phyloP scores from a whole-genome alignment of 164 flowering plant species.

The Malania oleifera region DNA sequence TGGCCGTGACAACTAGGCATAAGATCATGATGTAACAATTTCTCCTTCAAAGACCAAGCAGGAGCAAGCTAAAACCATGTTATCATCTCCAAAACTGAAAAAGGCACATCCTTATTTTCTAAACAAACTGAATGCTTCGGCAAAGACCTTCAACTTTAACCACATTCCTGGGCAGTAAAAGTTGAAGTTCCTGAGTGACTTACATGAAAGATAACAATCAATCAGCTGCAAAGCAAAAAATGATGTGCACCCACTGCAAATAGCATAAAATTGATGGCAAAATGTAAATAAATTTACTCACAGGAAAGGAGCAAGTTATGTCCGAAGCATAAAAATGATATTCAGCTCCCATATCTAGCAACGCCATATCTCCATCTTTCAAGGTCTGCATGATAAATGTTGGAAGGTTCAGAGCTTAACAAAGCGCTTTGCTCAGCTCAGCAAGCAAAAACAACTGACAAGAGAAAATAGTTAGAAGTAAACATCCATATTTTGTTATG shows the following conservation, averaged over 20 bases:
- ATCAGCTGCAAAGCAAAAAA: background rate
- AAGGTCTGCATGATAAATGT: constrained; percentile 44
- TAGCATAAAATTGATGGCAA: background rate
- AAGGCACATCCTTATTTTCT: no score
- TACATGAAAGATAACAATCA: background rate
- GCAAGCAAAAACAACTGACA: background rate
- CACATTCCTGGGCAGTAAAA: no score
- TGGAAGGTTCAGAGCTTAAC: background rate
- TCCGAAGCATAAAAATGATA: constrained; percentile 92
- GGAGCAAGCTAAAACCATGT: no score
- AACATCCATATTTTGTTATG: background rate
- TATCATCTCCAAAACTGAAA: no score
- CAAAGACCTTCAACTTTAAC: no score
- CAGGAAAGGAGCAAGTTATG: constrained; percentile 91
- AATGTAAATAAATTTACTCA: constrained; percentile 34
- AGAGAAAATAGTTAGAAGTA: background rate
- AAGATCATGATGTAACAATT: no score
- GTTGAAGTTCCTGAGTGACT: no score
- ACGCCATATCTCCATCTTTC: constrained; percentile 85
- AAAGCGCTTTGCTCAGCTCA: background rate
- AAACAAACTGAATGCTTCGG: no score
- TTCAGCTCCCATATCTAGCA: constrained; percentile 98
- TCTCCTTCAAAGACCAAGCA: no score
- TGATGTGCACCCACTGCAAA: background rate
- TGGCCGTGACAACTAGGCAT: no score